Evolutionary conservation across 1,284 basidiomycete species (phyloP), one percentile per base, ranked within the genome.

Genomic region (Rhizoctonia solani): DNA sequence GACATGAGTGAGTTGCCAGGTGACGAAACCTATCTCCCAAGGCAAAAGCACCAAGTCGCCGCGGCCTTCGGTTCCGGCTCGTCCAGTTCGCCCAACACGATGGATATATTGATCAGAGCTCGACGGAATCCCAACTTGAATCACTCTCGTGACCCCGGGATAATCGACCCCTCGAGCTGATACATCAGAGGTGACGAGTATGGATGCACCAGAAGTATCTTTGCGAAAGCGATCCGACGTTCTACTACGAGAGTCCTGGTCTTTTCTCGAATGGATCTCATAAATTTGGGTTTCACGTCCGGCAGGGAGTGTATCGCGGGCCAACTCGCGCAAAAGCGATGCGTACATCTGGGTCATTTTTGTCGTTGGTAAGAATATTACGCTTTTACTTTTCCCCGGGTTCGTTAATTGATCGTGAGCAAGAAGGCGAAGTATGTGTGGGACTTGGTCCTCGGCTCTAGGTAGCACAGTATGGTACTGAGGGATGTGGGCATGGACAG

Each of bases 81-180:
- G 88, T 21, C 94, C 95, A 0, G 96, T 97, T 69, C 95, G 85
- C 1, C 95, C 94, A 53, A 98, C 87, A 70, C 96, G 90, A 75
- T 98, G 95, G 56, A 96, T 82, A 77, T 99, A 99, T 73, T 90
- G 86, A 52, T 95, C 90, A 9, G 84, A 76, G 4, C 77, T 81
- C 5, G 79, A 76, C 0, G 96, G 94, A 3, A 92, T 80, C 68
- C 96, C 93, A 66, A 99, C 80, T 77, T 98, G 96, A 72, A 99
- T 93, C 66, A 98, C 92, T 29, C 95, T 87, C 0, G 94, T 95
- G 23, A 97, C 93, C 25, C 87, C 87, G 5, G 91, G 92, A 75
- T 95, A 95, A 77, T 95, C 92, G 67, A 97, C 87, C 21, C 93
- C 93, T 67, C 93, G 86, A 9, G 94, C 93, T 11, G 92, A 94